Base-by-base conservation (phyloP, 192 early-diverging fungal genomes). In the Coemansia erecta region DNA sequence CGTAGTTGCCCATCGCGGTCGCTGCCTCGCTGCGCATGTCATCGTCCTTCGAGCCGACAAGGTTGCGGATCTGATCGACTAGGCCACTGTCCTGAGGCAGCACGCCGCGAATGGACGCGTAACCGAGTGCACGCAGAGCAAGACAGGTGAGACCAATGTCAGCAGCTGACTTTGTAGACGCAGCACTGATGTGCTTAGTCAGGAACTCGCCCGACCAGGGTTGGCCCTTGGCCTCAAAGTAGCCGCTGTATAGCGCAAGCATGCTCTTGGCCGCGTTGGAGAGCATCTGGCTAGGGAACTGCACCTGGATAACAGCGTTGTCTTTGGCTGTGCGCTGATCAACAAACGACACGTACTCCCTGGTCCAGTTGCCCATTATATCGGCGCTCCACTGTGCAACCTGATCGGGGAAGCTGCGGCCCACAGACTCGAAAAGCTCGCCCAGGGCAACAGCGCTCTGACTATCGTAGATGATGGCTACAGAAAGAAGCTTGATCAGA, bases 11-110 rank as follows among this genome's bases (percentile, higher is more conserved):
- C 19, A 77, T 54, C 7, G 74, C 74, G 28, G 54, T 47, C 8
- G 68, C 74, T 1, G 74, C 74, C 41, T 77, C 74, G 41, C 40
- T 49, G 45, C 74, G 74, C 51, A 77, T 57, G n/a, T 68, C 68
- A 17, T 66, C 68, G 44, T 64, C 23, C 14, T 24, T 50, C 2
- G 61, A 68, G 5, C 45, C 43, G 19, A 52, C 37, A 21, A 65
- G 65, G 44, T 37, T 49, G 23, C 61, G 40, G 33, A 78, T 48
- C 61, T 51, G 61, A 8, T 55, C 57, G 8, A 43, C 40, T 42
- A 68, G 50, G 12, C 35, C 28, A 2, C 44, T 14, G 50, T 45
- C 62, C 33, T 64, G 56, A 4, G 43, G 44, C 8, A 78, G 61
- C 42, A 33, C 7, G 24, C 55, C 58, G 11, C 24, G 28, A 4